phyloP scores from a whole-genome alignment of 176 grass and related monocot species.

The Olyra latifolia region DNA sequence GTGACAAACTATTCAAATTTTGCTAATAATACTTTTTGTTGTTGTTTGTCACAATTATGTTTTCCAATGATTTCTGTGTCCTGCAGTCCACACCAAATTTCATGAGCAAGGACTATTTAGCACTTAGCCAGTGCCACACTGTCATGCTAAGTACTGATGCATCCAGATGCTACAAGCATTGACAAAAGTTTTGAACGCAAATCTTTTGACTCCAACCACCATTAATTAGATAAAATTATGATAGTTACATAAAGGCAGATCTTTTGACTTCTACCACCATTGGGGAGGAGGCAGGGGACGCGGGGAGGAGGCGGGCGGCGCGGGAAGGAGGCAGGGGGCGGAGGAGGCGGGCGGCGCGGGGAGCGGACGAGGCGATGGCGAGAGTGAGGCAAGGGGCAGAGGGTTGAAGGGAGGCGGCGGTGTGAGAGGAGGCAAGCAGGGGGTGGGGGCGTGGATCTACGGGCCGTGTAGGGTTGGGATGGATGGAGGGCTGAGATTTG shows the following conservation, averaged over 20 bases:
- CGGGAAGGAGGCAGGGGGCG: too few species aligned
- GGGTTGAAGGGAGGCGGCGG: too few species aligned
- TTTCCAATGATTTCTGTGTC: conserved; percentile 7
- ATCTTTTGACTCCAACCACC: not conserved
- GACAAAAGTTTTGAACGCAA: not conserved
- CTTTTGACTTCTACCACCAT: not conserved
- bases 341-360: too few species aligned
- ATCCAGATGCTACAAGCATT: not conserved
- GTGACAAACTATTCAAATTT: not conserved
- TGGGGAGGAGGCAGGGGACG: too few species aligned
- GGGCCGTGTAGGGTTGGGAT: too few species aligned
- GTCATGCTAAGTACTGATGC: not conserved
- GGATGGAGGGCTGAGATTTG: too few species aligned
- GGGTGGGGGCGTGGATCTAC: too few species aligned
- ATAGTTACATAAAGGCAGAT: not conserved
- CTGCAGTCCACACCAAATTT: not conserved
- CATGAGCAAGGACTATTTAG: not conserved
- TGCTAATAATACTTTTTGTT: not conserved
- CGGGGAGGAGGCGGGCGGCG: too few species aligned
- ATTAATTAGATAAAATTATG: not conserved
- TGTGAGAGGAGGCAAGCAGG: too few species aligned
- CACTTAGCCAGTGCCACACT: not conserved
- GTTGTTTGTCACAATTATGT: not conserved
- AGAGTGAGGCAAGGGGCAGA: too few species aligned
- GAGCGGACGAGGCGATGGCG: too few species aligned